Percentiles rank a stretch among this genome's conserved stretches.
Evolutionary conservation across 2,329 filamentous ascomycete genomes (phyloP).

Genomic region (Colletotrichum sansevieriae): DNA sequence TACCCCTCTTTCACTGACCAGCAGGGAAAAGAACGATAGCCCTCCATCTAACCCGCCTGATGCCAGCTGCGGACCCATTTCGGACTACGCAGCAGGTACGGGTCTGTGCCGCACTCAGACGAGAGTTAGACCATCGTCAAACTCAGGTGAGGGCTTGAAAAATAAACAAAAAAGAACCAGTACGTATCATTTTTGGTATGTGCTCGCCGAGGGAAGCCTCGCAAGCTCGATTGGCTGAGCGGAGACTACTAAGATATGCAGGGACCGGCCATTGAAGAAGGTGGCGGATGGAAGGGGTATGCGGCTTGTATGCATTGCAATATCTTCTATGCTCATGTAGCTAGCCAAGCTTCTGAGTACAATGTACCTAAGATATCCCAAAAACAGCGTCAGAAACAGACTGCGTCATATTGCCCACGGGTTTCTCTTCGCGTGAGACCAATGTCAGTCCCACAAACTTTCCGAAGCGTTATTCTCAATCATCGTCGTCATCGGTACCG

Average conservation of each 20-base stretch:
- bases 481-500: slow-evolving; percentile 78
- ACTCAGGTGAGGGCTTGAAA: slow-evolving; percentile 5
- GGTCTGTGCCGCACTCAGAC: background rate
- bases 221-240: slow-evolving; percentile 24
- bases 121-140: background rate
- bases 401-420: background rate
- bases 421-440: too few relatives aligned
- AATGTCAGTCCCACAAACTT: too few relatives aligned
- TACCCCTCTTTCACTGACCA: slow-evolving; percentile 23
- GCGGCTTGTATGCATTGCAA: slow-evolving; percentile 18
- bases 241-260: slow-evolving; percentile 37
- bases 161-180: background rate
- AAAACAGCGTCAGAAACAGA: slow-evolving; percentile 22
- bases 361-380: slow-evolving; percentile 29
- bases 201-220: slow-evolving; percentile 4
- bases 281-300: background rate
- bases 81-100: background rate
- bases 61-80: slow-evolving; percentile 6
- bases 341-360: background rate
- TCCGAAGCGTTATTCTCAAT: slow-evolving; percentile 49
- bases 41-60: background rate
- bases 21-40: slow-evolving; percentile 15
- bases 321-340: slow-evolving; percentile 17
- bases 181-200: slow-evolving; percentile 35
- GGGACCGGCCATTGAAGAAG: slow-evolving; percentile 24